Evolutionary conservation across 1,284 basidiomycete genomes (phyloP).

Genomic region (Puccinia polysora): DNA sequence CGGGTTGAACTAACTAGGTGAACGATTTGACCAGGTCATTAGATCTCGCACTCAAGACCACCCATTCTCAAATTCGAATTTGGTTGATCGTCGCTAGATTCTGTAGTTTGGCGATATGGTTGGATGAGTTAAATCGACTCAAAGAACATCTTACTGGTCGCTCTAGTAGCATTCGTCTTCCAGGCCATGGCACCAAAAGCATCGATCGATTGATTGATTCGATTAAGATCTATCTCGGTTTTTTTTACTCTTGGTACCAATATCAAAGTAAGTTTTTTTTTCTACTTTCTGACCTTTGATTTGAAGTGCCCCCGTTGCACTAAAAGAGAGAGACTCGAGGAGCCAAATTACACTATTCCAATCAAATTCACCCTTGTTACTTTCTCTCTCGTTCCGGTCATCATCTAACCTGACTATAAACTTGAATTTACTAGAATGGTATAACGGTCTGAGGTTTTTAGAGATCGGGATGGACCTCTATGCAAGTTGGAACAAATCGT

Average conservation of each 20-base stretch:
- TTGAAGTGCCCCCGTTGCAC: conserved; percentile 44
- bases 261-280: conserved; percentile 48
- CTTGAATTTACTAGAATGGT: conserved; percentile 33
- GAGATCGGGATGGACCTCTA: conserved; percentile 67
- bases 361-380: conserved; percentile 55
- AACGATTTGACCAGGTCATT: conserved; percentile 57
- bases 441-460: conserved; percentile 51
- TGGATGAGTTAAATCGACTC: conserved; percentile 60
- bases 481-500: conserved; percentile 61
- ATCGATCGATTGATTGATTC: conserved; percentile 31
- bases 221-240: conserved; percentile 58
- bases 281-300: conserved; percentile 42
- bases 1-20: conserved; percentile 2
- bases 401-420: conserved; percentile 43
- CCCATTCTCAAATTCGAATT: conserved; percentile 63
- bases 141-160: conserved; percentile 55
- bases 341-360: conserved; percentile 56
- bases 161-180: not conserved
- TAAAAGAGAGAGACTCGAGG: not conserved
- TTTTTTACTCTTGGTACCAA: conserved; percentile 66
- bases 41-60: conserved; percentile 59
- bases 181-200: not conserved
- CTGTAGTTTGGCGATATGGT: conserved; percentile 78
- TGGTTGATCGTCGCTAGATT: conserved; percentile 89
- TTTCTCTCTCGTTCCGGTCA: conserved; percentile 50